Evolutionary conservation across 1,284 basidiomycete species (phyloP).

Genomic region (Ceratobasidium sp.): DNA sequence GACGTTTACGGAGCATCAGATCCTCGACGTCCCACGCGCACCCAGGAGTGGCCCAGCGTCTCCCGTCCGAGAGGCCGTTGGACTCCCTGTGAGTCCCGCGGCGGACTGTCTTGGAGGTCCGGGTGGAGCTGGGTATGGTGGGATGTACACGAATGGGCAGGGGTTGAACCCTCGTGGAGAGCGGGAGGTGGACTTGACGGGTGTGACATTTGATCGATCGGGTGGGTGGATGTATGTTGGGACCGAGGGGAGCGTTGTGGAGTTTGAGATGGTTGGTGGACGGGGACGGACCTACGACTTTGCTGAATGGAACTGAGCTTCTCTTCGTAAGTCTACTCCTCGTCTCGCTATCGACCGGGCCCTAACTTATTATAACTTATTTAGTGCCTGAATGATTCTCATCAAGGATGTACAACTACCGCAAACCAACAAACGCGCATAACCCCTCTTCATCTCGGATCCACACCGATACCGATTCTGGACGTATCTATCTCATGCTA

Average conservation of each 20-base stretch:
- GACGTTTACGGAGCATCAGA: slow-evolving; percentile 79
- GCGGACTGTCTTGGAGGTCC: neutral
- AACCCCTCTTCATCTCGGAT: no score
- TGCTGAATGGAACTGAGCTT: slow-evolving; percentile 48
- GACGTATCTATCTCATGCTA: no score
- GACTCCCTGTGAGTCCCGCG: neutral
- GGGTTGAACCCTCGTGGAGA: slow-evolving; percentile 47
- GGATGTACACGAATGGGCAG: slow-evolving; percentile 12
- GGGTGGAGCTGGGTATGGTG: neutral
- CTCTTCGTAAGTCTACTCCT: no score
- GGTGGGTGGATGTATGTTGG: slow-evolving; percentile 76
- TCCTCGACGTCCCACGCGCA: slow-evolving; percentile 67
- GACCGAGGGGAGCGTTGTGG: slow-evolving; percentile 67
- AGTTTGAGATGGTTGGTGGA: slow-evolving; percentile 66
- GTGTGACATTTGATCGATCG: slow-evolving; percentile 76
- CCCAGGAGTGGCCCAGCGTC: neutral
- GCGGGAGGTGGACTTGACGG: slow-evolving; percentile 64
- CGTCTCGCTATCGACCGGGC: no score
- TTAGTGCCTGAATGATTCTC: no score
- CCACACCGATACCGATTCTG: no score
- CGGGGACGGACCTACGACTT: slow-evolving; percentile 55
- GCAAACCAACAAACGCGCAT: no score
- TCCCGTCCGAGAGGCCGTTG: slow-evolving; percentile 20
- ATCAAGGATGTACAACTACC: no score
- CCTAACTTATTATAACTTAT: no score